Base-by-base conservation (phyloP, 768 basidiomycete genomes). In the Pleurotus eryngii region DNA sequence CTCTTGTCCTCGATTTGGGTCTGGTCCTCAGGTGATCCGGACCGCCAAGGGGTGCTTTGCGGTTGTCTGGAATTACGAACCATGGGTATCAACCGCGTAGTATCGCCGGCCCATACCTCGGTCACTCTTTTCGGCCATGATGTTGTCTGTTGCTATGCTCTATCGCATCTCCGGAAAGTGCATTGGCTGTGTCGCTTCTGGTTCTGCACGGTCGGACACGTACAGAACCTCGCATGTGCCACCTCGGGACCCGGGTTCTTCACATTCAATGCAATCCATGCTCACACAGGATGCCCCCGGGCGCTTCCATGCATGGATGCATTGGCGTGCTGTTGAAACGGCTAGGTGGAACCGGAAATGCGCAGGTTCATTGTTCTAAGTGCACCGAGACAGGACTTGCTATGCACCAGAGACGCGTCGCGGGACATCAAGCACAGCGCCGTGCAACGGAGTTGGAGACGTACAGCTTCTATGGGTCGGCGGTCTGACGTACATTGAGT, bases 141-240 rank as follows among this genome's bases (percentile, higher is more conserved):
- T 61, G 62, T 72, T 69, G 61, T 58, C 60, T 58, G 58, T 48
- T 6, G 56, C 49, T 56, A 60, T 67, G 65, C 71, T 65, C 45
- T 45, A 77, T 74, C 75, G 77, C 76, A 54, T 78, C 79, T 83
- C 67, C 83, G 76, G 83, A 80, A 83, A 68, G 82, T 75, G 67
- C 67, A 57, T 61, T 55, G 59, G 56, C 64, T 65, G 59, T 67
- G 55, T 50, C 55, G 64, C 63, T 67, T 56, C 53, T 58, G 59
- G 57, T 50, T 57, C 59, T 57, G 59, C 61, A 40, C 43, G 45
- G 55, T 59, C 58, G 62, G 64, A 57, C 47, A 76, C 80, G 57
- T 24, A 79, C 81, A 79, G 70, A 72, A 72, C 74, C 73, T 64
- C 68, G 76, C 74, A 67, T 78, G 81, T 71, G 64, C 72, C 65